These are phyloP conservation scores for Coprinopsis strossmayeri DNA, from an alignment of 768 basidiomycete genomes.

Conservation along the genomic window DNA sequence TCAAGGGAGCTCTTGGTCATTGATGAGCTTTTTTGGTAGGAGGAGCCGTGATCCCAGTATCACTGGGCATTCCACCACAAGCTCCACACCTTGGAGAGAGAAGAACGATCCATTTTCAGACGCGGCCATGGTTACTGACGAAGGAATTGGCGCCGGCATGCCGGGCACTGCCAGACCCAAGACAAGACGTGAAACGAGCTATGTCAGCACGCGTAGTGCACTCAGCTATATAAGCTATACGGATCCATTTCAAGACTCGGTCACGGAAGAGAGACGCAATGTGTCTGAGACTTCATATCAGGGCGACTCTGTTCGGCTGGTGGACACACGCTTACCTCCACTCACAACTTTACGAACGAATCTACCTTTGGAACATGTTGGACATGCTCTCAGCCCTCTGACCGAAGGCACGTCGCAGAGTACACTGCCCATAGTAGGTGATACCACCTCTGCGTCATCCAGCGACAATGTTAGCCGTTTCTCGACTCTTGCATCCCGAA, in stretches of 20 bases:
- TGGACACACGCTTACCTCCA: conserved; percentile 13
- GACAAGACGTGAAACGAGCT: conserved; percentile 28
- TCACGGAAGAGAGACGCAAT: conserved; percentile 23
- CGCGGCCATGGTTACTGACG: conserved; percentile 30
- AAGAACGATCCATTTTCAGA: conserved; percentile 43
- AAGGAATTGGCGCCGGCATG: conserved; percentile 24
- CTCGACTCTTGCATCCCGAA: conserved; percentile 18
- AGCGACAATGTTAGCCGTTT: conserved; percentile 20
- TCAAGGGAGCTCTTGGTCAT: conserved; percentile 47
- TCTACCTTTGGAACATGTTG: conserved; percentile 25
- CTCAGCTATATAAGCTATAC: conserved; percentile 27
- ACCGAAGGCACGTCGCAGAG: conserved; percentile 30
- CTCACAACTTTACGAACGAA: conserved; percentile 23
- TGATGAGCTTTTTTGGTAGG: conserved; percentile 38
- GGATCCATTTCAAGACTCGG: conserved; percentile 44
- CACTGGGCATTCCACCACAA: conserved; percentile 17
- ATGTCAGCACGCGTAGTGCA: conserved; percentile 27
- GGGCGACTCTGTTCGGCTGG: conserved; percentile 14
- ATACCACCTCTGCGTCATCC: conserved; percentile 20
- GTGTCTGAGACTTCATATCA: conserved; percentile 18
- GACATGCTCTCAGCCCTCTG: conserved; percentile 31
- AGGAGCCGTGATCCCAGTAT: conserved; percentile 36
- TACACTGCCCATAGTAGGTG: conserved; percentile 22
- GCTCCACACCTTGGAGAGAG: conserved; percentile 31
- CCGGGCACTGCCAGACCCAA: conserved; percentile 20